These are phyloP conservation scores for Xerocomus spinulosus DNA, from an alignment of 768 basidiomycete species.

Conservation along the genomic window DNA sequence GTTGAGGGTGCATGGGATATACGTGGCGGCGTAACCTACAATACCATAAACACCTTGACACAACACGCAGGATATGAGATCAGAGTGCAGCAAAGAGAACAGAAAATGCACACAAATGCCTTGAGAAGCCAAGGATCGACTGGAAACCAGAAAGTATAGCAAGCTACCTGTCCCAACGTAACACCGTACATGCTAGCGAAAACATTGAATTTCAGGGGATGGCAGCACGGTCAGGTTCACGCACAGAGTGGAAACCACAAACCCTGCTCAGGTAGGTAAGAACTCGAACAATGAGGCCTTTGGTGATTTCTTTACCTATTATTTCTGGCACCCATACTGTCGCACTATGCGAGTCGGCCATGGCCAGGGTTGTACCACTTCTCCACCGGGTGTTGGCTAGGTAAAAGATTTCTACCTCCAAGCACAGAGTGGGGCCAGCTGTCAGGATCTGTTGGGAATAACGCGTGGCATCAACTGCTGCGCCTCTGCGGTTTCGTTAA, in stretches of 20 bases:
- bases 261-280: conserved; percentile 4
- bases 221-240: not conserved
- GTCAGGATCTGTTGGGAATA: too few relatives aligned
- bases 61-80: not conserved
- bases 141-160: conserved; percentile 11
- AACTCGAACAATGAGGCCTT: not conserved
- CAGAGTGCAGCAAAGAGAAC: not conserved
- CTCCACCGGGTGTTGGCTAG: not conserved
- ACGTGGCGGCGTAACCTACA: not conserved
- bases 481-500: too few relatives aligned
- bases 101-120: not conserved
- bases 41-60: not conserved
- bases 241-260: not conserved
- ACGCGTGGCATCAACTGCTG: too few relatives aligned
- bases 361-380: not conserved
- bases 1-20: not conserved
- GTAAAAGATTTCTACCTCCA: not conserved
- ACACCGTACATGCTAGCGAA: conserved; percentile 9
- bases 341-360: not conserved
- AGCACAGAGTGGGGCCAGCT: too few relatives aligned
- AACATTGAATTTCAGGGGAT: not conserved
- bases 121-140: conserved; percentile 2
- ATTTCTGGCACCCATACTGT: not conserved
- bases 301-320: conserved; percentile 3
- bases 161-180: conserved; percentile 9